Base-by-base conservation (phyloP, 2,329 filamentous ascomycete species). In the Zalaria sp. region DNA sequence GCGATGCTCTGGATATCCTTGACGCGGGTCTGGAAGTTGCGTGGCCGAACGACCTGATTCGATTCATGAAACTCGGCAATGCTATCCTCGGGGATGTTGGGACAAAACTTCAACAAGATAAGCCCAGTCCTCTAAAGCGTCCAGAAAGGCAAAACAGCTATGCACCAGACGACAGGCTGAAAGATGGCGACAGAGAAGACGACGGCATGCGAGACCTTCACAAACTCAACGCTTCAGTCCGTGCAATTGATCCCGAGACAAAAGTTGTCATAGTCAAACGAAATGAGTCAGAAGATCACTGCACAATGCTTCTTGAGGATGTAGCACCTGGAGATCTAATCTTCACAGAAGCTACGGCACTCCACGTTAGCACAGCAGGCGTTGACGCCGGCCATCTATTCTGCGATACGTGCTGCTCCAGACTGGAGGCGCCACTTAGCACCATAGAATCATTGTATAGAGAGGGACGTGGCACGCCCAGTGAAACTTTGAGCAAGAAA, bases 1-100 rank as follows among this genome's bases (percentile, higher is more conserved):
- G 42, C 28, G 47, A 42, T 18, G 53, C 53, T 6, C 27, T 53
- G 10, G 46, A 49, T 8, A 18, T 43, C 5, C 32, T 39, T 5
- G 37, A 36, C 11, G 41, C 38, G 9, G 3, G 28, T 2, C 27
- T 39, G 29, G 29, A n/a, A 7, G 29, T n/a, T 32, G 29, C 29
- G 7, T 32, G 29, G 7, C n/a, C 7, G 29, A n/a, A 7, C n/a
- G 29, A 32, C 29, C 29, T 32, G 7, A 7, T 7, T 32, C 29
- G n/a, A 32, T 32, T 32, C 7, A 32, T 7, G 7, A 32, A 32
- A n/a, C 29, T 32, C 29, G 29, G 29, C 7, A 32, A 32, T 32
- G 29, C 7, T n/a, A 32, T 32, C 7, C 7, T 32, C 7, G 7
- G 7, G 7, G 29, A 32, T n/a, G n/a, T 32, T 32, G 29, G n/a